A percentile compares a stretch with the other conserved stretches of the same genome.
These are phyloP conservation scores for Sporothrix curviconia DNA, from an alignment of 2,329 filamentous ascomycete genomes.

Conservation along the genomic window DNA sequence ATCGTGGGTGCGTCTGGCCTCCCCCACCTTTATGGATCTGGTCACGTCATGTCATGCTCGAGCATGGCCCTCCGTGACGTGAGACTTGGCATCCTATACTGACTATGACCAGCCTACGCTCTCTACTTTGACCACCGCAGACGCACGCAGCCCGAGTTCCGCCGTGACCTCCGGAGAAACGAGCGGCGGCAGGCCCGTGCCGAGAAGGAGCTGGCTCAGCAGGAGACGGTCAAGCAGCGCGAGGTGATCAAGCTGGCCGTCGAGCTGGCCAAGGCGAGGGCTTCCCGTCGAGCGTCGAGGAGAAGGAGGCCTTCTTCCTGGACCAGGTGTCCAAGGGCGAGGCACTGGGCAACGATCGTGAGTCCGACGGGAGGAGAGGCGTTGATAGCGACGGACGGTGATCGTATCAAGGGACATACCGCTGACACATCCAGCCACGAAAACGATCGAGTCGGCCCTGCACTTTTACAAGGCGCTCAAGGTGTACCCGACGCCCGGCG, in stretches of 20 bases:
- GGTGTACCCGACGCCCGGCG: slow-evolving; percentile 89
- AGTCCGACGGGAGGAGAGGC: no score
- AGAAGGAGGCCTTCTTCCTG: slow-evolving; percentile 96
- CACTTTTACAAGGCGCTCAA: slow-evolving; percentile 98
- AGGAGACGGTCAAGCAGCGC: slow-evolving; percentile 59
- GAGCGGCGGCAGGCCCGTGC: slow-evolving; percentile 65
- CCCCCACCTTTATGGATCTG: neutral
- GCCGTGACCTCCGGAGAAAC: slow-evolving; percentile 64
- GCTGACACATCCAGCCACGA: slow-evolving; percentile 44
- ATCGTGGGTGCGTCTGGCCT: slow-evolving; percentile 45
- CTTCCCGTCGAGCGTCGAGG: slow-evolving; percentile 83
- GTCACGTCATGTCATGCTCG: neutral
- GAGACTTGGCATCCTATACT: neutral
- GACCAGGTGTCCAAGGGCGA: slow-evolving; percentile 88
- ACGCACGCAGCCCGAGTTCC: slow-evolving; percentile 58
- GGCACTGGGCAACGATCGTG: slow-evolving; percentile 74
- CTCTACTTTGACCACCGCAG: slow-evolving; percentile 64
- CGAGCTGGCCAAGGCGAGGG: slow-evolving; percentile 79
- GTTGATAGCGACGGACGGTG: no score
- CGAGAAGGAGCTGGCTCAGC: slow-evolving; percentile 66
- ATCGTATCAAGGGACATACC: no score
- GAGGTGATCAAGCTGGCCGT: slow-evolving; percentile 69
- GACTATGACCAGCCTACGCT: slow-evolving; percentile 47
- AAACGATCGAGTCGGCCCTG: slow-evolving; percentile 75
- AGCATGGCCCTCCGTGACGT: neutral